Evolutionary conservation across 2,329 filamentous ascomycete genomes (phyloP).

Genomic region (Ilyonectria robusta): DNA sequence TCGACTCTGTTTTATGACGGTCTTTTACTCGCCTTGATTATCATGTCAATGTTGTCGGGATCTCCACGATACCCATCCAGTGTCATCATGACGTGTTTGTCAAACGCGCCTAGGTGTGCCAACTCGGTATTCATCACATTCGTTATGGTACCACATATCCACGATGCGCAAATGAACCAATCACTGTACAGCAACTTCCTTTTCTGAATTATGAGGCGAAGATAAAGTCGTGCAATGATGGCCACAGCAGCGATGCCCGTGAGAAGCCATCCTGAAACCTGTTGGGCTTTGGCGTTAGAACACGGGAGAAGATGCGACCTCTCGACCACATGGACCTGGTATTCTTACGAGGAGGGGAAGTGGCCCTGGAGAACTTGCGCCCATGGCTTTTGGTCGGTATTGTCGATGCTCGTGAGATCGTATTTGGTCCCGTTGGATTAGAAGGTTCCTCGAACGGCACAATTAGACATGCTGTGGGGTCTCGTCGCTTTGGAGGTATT

Average conservation of each 20-base stretch:
- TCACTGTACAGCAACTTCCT: not conserved
- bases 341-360: not conserved
- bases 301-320: not conserved
- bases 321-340: not conserved
- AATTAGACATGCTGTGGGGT: too few relatives aligned
- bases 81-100: not conserved
- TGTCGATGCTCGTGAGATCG: not conserved
- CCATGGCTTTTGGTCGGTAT: not conserved
- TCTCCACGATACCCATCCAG: not conserved
- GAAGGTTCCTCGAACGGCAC: too few relatives aligned
- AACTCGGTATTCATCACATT: not conserved
- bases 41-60: not conserved
- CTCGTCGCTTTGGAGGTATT: too few relatives aligned
- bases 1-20: not conserved
- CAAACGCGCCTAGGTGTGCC: not conserved
- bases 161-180: not conserved
- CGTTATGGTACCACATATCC: not conserved
- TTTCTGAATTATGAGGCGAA: conserved; percentile 8
- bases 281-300: not conserved
- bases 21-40: not conserved
- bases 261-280: conserved; percentile 7
- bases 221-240: conserved; percentile 1
- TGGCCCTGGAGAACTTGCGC: not conserved
- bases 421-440: too few relatives aligned
- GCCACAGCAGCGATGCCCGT: not conserved